Evolutionary conservation across 108 stramenopile species (phyloP).

Genomic region (Pseudonitzschia multistriata): DNA sequence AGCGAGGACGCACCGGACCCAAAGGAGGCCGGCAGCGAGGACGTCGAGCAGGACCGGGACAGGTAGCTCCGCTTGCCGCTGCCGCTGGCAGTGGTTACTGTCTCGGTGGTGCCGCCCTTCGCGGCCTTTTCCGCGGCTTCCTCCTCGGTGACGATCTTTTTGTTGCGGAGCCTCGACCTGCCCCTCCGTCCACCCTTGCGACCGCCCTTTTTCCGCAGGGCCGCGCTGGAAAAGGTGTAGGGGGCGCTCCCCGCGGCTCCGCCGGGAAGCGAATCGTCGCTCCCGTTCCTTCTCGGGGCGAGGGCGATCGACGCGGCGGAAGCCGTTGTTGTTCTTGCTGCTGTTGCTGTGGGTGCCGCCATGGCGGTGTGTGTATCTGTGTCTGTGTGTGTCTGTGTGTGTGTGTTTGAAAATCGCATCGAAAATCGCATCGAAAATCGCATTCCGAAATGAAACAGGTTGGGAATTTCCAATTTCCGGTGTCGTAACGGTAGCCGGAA

Average conservation of each 20-base stretch:
- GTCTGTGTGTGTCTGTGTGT: too few relatives aligned
- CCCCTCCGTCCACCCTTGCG: not conserved
- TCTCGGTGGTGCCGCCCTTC: too few relatives aligned
- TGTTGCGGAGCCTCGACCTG: not conserved
- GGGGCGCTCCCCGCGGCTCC: not conserved
- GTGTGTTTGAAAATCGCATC: too few relatives aligned
- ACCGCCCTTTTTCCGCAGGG: not conserved
- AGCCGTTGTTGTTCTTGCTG: too few relatives aligned
- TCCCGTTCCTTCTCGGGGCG: not conserved
- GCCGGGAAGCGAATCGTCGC: too few relatives aligned
- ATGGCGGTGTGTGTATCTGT: not conserved
- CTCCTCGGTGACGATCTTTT: slow-evolving; percentile 1
- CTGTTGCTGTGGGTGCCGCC: not conserved
- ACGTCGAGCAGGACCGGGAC: not conserved
- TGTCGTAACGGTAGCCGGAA: too few relatives aligned
- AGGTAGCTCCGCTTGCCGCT: too few relatives aligned
- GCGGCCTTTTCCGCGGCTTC: not conserved
- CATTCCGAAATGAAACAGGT: too few relatives aligned
- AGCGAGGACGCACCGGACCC: not conserved
- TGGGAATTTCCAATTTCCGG: too few relatives aligned
- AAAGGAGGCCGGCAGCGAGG: not conserved
- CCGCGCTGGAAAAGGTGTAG: slow-evolving; percentile 1
- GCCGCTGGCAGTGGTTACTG: not conserved
- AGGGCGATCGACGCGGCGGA: not conserved
- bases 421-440: too few relatives aligned